These are phyloP conservation scores for Phytophthora pini DNA, from an alignment of 352 stramenopile genomes.

Conservation along the genomic window DNA sequence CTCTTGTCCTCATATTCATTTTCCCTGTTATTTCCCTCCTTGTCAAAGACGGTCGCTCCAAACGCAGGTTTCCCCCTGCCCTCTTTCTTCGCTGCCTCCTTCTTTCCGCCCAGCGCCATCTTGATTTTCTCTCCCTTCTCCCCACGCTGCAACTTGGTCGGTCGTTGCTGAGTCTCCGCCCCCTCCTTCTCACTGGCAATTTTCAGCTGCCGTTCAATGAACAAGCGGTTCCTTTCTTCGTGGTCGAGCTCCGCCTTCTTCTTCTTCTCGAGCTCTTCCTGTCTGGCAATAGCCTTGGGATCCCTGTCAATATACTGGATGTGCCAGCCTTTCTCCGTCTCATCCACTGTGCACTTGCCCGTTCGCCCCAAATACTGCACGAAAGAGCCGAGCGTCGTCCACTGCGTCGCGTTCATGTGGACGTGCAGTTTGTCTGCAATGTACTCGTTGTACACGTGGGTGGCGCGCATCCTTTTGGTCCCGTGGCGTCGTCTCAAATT, in stretches of 20 bases:
- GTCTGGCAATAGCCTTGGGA: constrained; percentile 87
- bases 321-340: constrained; percentile 99
- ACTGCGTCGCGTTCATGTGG: constrained; percentile 99
- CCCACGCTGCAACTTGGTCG: constrained; percentile 68
- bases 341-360: constrained; percentile 97
- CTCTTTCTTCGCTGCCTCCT: constrained; percentile 36
- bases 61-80: constrained; percentile 2
- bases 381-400: constrained; percentile 97
- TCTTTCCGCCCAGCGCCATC: constrained; percentile 37
- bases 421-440: constrained; percentile 99
- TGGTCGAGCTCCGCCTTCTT: constrained; percentile 91
- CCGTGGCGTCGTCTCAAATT: constrained; percentile 94
- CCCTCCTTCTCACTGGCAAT: constrained; percentile 50
- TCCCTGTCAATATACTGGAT: constrained; percentile 97
- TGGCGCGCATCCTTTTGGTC: constrained; percentile 97
- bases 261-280: constrained; percentile 90
- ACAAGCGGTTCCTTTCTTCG: constrained; percentile 82
- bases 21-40: constrained; percentile 11
- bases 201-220: constrained; percentile 82
- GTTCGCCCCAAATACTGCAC: constrained; percentile 98
- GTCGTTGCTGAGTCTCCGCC: constrained; percentile 38
- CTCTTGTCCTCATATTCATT: neutral
- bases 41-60: constrained; percentile 22
- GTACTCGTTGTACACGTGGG: constrained; percentile 99
- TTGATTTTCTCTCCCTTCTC: constrained; percentile 59